Percentiles rank a stretch among this genome's conserved stretches.
These are phyloP conservation scores for Xylariaceae sp. DNA, from an alignment of 2,329 filamentous ascomycete species.

Conservation along the genomic window DNA sequence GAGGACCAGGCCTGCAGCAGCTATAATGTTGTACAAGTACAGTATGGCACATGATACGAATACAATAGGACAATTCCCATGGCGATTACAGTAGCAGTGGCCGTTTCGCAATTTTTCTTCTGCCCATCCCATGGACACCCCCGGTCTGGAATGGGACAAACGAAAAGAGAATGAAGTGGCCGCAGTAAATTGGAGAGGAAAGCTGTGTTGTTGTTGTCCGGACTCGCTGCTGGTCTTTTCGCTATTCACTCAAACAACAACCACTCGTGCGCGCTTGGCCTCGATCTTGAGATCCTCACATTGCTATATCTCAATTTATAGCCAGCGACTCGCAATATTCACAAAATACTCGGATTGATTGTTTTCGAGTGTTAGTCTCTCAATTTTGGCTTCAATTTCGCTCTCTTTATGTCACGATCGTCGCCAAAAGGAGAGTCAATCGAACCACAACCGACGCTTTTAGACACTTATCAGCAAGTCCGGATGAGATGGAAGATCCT, in stretches of 20 bases:
- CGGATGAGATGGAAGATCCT: conserved; percentile 28
- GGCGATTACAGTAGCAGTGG: neutral
- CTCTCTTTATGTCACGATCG: neutral
- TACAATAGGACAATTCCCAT: neutral
- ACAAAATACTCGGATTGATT: neutral
- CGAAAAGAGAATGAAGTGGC: conserved; percentile 17
- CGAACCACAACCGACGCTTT: neutral
- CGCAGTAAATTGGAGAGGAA: neutral
- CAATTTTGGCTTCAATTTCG: neutral
- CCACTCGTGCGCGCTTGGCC: conserved; percentile 24
- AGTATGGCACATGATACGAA: neutral
- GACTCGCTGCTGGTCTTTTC: conserved; percentile 10
- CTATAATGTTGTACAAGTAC: conserved; percentile 1
- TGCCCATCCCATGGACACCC: conserved; percentile 7
- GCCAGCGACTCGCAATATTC: conserved; percentile 13
- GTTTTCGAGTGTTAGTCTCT: neutral
- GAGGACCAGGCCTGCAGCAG: neutral
- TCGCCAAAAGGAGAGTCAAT: conserved; percentile 1
- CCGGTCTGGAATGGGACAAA: conserved; percentile 10
- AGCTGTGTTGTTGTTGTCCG: neutral
- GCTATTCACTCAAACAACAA: conserved; percentile 22
- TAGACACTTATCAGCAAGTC: conserved; percentile 3
- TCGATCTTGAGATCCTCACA: conserved; percentile 19
- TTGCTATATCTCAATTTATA: conserved; percentile 9
- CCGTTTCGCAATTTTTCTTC: conserved; percentile 9